Percentiles rank a stretch among this genome's conserved stretches.
These are phyloP conservation scores for Periconia macrospinosa DNA, from an alignment of 2,329 filamentous ascomycete species.

Conservation along the genomic window DNA sequence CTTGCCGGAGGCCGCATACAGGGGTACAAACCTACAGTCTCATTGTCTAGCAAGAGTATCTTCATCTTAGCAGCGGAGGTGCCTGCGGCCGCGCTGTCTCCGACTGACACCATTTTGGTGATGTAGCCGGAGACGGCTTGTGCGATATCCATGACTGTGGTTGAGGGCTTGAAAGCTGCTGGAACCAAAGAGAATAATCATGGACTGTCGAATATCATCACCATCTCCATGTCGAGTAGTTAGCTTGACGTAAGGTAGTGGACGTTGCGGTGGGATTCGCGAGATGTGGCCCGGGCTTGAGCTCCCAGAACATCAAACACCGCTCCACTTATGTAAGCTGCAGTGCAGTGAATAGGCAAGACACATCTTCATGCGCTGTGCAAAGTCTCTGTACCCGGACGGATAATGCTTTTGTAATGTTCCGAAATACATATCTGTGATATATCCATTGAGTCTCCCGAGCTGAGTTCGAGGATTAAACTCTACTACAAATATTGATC, in stretches of 20 bases:
- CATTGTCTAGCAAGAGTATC: slow-evolving; percentile 88
- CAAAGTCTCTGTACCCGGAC: too few species aligned
- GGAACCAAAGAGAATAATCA: not conserved
- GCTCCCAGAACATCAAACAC: not conserved
- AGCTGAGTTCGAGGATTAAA: too few species aligned
- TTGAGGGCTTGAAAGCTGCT: not conserved
- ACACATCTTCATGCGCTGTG: too few species aligned
- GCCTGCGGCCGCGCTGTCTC: slow-evolving; percentile 69
- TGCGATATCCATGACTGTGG: slow-evolving; percentile 80
- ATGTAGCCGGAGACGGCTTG: slow-evolving; percentile 93
- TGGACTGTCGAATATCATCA: not conserved
- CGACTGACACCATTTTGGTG: slow-evolving; percentile 88
- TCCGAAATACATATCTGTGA: too few species aligned
- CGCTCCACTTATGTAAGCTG: not conserved
- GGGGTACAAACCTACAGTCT: slow-evolving; percentile 68
- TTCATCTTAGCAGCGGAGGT: slow-evolving; percentile 91
- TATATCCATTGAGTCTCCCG: too few species aligned
- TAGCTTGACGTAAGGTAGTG: slow-evolving; percentile 10
- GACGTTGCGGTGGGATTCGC: not conserved
- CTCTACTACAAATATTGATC: too few species aligned
- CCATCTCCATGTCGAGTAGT: slow-evolving; percentile 9
- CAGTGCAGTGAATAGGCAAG: too few species aligned
- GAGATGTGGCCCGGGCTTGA: not conserved
- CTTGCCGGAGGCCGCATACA: slow-evolving; percentile 8
- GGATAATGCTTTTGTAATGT: too few species aligned